Conservation (phyloP, 192 early-diverging fungal species). For the Entomortierella beljakovae region DNA sequence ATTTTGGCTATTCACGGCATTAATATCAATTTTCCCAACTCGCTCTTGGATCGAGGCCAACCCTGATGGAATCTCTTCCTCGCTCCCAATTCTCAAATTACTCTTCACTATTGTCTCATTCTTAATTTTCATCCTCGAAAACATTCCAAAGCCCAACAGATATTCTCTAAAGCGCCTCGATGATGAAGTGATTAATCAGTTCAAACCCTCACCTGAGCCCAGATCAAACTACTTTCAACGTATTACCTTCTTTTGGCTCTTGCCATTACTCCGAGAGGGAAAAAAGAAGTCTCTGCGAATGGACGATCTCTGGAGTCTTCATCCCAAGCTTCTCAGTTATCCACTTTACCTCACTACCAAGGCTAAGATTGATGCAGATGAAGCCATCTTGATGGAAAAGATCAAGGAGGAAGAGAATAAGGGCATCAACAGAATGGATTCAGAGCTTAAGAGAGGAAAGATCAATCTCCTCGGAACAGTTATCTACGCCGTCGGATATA, state of each 20-base stretch:
- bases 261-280: conserved; percentile 49
- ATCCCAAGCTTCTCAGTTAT: conserved; percentile 43
- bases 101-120: conserved; percentile 45
- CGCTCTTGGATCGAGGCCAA: conserved; percentile 51
- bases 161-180: conserved; percentile 45
- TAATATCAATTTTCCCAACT: conserved; percentile 54
- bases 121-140: conserved; percentile 58
- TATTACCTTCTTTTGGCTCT: conserved; percentile 56
- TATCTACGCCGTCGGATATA: conserved; percentile 28
- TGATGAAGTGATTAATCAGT: background rate
- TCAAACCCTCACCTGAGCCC: conserved; percentile 43
- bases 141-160: conserved; percentile 49
- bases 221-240: conserved; percentile 39
- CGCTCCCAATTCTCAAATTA: conserved; percentile 40
- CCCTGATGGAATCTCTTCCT: conserved; percentile 18
- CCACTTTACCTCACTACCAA: conserved; percentile 46
- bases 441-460: conserved; percentile 12
- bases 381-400: conserved; percentile 25
- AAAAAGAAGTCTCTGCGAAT: conserved; percentile 33
- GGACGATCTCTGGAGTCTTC: conserved; percentile 46
- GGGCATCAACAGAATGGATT: background rate
- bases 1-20: conserved; percentile 60
- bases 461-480: conserved; percentile 19
- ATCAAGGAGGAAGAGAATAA: conserved; percentile 5
- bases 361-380: conserved; percentile 42